phyloP scores from a whole-genome alignment of 2,329 filamentous ascomycete genomes.

The Fusarium goolgardi region DNA sequence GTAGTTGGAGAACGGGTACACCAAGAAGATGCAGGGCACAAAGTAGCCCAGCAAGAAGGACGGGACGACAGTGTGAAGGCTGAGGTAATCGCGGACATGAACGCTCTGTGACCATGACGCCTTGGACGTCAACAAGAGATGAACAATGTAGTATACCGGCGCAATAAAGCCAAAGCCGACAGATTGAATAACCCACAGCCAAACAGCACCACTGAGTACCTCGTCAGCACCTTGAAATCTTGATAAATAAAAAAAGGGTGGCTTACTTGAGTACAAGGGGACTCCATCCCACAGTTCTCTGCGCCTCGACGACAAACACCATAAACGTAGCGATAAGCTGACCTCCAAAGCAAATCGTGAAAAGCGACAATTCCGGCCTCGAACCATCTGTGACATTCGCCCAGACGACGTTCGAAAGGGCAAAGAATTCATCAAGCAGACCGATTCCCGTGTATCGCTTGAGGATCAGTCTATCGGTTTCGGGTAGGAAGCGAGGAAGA shows the following conservation, averaged over 20 bases:
- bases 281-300: constrained; percentile 26
- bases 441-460: constrained; percentile 36
- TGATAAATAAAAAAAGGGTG: accelerated
- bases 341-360: constrained; percentile 38
- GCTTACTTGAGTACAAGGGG: constrained; percentile 41
- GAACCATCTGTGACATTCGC: constrained; percentile 42
- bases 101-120: constrained; percentile 20
- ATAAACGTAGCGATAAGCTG: constrained; percentile 39
- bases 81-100: constrained; percentile 34
- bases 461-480: constrained; percentile 33
- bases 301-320: constrained; percentile 39
- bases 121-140: constrained; percentile 38
- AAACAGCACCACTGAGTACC: constrained; percentile 39
- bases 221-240: too few relatives aligned
- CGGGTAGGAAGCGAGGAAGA: constrained; percentile 37
- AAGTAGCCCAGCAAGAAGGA: constrained; percentile 43
- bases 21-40: constrained; percentile 31
- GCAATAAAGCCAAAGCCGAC: constrained; percentile 42
- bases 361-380: constrained; percentile 38
- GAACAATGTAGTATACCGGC: constrained; percentile 39
- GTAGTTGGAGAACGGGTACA: constrained; percentile 36
- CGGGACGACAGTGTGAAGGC: constrained; percentile 35
- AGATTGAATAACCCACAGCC: constrained; percentile 39
- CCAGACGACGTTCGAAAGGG: constrained; percentile 40
- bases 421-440: constrained; percentile 34